Percentiles rank a stretch among this genome's conserved stretches.
phyloP scores from a whole-genome alignment of 139 green algal species.

The Coccomyxa sp. region DNA sequence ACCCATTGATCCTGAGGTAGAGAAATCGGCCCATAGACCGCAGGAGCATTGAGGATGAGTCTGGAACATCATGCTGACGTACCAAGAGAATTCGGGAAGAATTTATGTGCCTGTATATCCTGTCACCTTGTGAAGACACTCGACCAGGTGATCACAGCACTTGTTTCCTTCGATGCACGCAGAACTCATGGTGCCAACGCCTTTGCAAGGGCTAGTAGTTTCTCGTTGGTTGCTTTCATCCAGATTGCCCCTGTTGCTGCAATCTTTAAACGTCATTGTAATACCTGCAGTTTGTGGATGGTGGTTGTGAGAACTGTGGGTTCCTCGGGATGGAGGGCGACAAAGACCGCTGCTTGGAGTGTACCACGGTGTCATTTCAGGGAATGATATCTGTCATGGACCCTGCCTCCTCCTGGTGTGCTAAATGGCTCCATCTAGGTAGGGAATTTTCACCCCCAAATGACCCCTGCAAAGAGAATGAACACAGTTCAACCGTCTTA shows the following conservation, averaged over 20 bases:
- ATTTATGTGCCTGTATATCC: constrained; percentile 30
- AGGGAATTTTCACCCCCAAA: too few relatives aligned
- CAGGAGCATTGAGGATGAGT: background rate
- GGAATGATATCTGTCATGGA: constrained; percentile 63
- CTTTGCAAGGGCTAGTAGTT: background rate
- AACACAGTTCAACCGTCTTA: background rate
- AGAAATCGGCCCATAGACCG: background rate
- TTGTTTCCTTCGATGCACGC: background rate
- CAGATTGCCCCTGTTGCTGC: background rate
- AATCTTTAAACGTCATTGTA: background rate
- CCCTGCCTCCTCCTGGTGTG: constrained; percentile 53
- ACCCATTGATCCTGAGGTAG: too few relatives aligned
- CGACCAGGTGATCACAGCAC: constrained; percentile 21
- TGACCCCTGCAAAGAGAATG: background rate
- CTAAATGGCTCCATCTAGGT: constrained; percentile 55
- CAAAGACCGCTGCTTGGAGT: constrained; percentile 47
- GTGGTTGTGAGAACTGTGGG: constrained; percentile 73
- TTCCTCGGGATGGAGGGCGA: constrained; percentile 53
- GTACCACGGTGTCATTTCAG: constrained; percentile 71
- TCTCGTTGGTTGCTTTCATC: background rate
- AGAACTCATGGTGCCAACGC: background rate
- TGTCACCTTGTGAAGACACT: constrained; percentile 41
- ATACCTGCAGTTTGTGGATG: constrained; percentile 38
- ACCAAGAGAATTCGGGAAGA: constrained; percentile 28
- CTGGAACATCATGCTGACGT: background rate